phyloP scores from a whole-genome alignment of 768 basidiomycete genomes.

The Crucibulum laeve region DNA sequence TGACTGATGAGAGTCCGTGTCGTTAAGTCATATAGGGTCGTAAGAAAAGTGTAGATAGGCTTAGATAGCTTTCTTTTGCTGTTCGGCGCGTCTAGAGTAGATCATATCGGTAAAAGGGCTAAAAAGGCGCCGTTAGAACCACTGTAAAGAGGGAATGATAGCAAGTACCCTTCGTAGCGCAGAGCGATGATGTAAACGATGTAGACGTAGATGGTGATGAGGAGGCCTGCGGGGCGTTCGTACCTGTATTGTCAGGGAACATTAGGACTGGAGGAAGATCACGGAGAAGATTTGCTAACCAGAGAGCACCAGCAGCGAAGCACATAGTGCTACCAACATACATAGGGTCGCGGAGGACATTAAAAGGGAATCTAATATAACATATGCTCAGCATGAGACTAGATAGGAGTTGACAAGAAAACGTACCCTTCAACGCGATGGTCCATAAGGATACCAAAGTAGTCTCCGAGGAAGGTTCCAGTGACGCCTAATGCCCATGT shows the following conservation, averaged over 20 bases:
- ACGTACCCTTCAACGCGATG: slow-evolving; percentile 74
- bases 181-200: slow-evolving; percentile 82
- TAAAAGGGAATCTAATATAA: slow-evolving; percentile 81
- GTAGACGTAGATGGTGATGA: slow-evolving; percentile 80
- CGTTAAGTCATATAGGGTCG: neutral
- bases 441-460: slow-evolving; percentile 86
- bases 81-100: slow-evolving; percentile 53
- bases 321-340: slow-evolving; percentile 93
- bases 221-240: slow-evolving; percentile 78
- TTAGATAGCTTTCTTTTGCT: slow-evolving; percentile 20
- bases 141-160: neutral
- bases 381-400: neutral
- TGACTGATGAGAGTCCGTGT: neutral
- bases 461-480: slow-evolving; percentile 86
- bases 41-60: neutral
- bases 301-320: slow-evolving; percentile 82
- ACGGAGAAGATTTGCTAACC: slow-evolving; percentile 44
- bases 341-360: slow-evolving; percentile 91
- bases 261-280: neutral
- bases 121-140: slow-evolving; percentile 2
- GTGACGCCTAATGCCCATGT: slow-evolving; percentile 92
- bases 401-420: neutral
- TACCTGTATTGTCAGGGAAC: slow-evolving; percentile 46
- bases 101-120: slow-evolving; percentile 84
- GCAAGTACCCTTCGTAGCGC: slow-evolving; percentile 81